These are phyloP conservation scores for Raffaelea ambrosiae DNA, from an alignment of 2,329 filamentous ascomycete genomes.

Conservation along the genomic window DNA sequence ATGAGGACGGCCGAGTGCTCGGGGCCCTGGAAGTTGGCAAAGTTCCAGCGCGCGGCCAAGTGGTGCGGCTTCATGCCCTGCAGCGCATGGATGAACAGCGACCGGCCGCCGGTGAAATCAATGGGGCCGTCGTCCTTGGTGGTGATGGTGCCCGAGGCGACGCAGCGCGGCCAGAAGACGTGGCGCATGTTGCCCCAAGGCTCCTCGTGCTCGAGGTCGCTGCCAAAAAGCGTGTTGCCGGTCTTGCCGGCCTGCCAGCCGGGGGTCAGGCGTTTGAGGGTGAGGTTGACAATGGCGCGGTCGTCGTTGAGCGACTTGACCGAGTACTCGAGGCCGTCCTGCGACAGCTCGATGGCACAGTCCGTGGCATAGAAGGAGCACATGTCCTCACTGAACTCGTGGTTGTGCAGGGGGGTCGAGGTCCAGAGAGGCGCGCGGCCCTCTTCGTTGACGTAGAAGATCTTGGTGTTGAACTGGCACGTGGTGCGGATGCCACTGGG, in stretches of 20 bases:
- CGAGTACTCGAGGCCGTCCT: constrained; percentile 72
- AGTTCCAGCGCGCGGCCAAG: constrained; percentile 87
- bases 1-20: constrained; percentile 85
- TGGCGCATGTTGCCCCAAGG: constrained; percentile 94
- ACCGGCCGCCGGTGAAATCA: constrained; percentile 75
- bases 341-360: constrained; percentile 75
- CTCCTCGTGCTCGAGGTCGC: constrained; percentile 68
- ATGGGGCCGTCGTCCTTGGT: constrained; percentile 73
- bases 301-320: constrained; percentile 87
- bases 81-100: constrained; percentile 73
- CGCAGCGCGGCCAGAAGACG: constrained; percentile 86
- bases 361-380: constrained; percentile 79
- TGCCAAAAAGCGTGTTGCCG: constrained; percentile 78
- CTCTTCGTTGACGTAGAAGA: constrained; percentile 66
- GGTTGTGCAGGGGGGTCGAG: constrained; percentile 68
- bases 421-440: constrained; percentile 74
- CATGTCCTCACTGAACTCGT: constrained; percentile 77
- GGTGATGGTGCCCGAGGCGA: constrained; percentile 72
- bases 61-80: constrained; percentile 99
- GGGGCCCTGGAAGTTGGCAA: constrained; percentile 81
- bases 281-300: constrained; percentile 76
- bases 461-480: constrained; percentile 87
- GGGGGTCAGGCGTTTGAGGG: constrained; percentile 64
- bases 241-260: constrained; percentile 80
- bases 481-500: constrained; percentile 79